phyloP scores from a whole-genome alignment of 2,329 filamentous ascomycete species.

The Botrytis paeoniae region DNA sequence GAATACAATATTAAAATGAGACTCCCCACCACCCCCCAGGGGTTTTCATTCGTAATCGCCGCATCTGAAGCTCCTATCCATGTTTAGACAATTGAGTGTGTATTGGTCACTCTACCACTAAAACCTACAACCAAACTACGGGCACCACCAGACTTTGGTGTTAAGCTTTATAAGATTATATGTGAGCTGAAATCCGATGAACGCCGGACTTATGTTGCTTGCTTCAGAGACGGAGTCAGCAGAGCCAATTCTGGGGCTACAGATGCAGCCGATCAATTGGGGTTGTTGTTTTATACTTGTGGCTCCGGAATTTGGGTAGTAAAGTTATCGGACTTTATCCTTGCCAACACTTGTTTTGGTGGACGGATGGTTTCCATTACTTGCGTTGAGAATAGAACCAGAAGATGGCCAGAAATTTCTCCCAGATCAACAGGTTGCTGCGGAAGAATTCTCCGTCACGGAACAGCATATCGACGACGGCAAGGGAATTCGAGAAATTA shows the following conservation, averaged over 20 bases:
- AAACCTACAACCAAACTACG: no score
- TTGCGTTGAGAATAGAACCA: not conserved
- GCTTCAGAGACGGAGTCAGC: no score
- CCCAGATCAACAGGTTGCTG: not conserved
- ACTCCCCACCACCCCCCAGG: not conserved
- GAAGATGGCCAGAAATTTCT: not conserved
- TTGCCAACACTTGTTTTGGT: not conserved
- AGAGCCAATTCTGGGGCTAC: not conserved
- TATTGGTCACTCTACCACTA: accelerated
- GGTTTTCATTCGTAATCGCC: not conserved
- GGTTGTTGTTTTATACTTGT: not conserved
- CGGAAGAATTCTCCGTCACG: not conserved
- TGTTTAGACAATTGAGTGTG: not conserved
- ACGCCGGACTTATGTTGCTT: not conserved
- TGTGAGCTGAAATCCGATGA: not conserved
- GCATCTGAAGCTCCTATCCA: no score
- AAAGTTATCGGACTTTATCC: no score
- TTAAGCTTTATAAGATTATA: not conserved
- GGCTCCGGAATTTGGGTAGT: not conserved
- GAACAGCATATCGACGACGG: not conserved
- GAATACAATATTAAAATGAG: not conserved
- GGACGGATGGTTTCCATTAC: not conserved
- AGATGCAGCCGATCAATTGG: not conserved
- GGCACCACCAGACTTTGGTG: no score
- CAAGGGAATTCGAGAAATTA: not conserved